These are phyloP conservation scores for Aristolochia contorta DNA, from an alignment of 164 flowering plant species.

Conservation along the genomic window DNA sequence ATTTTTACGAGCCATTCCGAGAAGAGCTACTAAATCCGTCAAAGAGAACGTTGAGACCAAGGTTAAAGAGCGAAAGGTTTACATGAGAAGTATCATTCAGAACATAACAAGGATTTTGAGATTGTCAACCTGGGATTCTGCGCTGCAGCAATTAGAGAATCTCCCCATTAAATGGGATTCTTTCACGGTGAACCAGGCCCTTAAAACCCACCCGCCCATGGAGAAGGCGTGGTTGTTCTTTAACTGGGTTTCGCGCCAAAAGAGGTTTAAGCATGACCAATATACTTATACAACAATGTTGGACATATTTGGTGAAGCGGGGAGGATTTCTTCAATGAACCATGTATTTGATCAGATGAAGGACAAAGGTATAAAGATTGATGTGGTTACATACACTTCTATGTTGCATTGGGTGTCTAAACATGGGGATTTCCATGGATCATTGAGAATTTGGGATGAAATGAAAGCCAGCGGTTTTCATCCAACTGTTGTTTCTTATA, in stretches of 20 bases:
- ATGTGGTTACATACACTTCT: slow-evolving; percentile 72
- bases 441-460: slow-evolving; percentile 62
- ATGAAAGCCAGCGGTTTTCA: slow-evolving; percentile 53
- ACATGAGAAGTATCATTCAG: slow-evolving; percentile 41
- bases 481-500: slow-evolving; percentile 83
- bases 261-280: slow-evolving; percentile 80
- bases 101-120: slow-evolving; percentile 51
- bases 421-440: slow-evolving; percentile 62
- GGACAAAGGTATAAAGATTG: slow-evolving; percentile 61
- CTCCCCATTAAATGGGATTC: slow-evolving; percentile 76
- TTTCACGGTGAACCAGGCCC: slow-evolving; percentile 55
- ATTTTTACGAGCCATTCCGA: not conserved
- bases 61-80: slow-evolving; percentile 26
- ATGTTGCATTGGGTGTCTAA: slow-evolving; percentile 78
- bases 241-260: slow-evolving; percentile 51
- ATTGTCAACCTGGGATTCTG: slow-evolving; percentile 71
- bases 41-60: slow-evolving; percentile 4
- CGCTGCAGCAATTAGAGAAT: slow-evolving; percentile 40
- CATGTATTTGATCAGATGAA: slow-evolving; percentile 61
- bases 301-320: slow-evolving; percentile 92
- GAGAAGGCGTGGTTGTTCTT: slow-evolving; percentile 90
- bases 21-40: slow-evolving; percentile 10
- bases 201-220: slow-evolving; percentile 88
- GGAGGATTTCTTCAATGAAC: slow-evolving; percentile 74
- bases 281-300: slow-evolving; percentile 90